Base-by-base conservation (phyloP, 352 stramenopile genomes). In the Phytophthora fragariaefolia region DNA sequence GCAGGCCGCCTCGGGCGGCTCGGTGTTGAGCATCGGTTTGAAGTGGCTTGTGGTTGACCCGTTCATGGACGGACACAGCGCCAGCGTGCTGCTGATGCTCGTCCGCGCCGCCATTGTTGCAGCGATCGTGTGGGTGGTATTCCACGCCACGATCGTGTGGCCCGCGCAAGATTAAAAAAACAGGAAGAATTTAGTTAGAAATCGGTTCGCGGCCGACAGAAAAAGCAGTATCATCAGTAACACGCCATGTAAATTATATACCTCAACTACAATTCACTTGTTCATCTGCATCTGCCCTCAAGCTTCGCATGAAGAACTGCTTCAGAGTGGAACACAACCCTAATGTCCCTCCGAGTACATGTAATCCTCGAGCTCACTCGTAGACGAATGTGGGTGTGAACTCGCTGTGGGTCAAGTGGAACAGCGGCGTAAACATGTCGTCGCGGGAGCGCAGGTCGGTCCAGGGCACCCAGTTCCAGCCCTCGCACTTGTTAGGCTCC, bases 401-500 rank as follows among this genome's bases (percentile, higher is more conserved):
- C 34, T 66, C 46, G 57, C 83, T 91, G 69, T 69, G 78, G 27
- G 79, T 87, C 52, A 91, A 72, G 59, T 95, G 85, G 17, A 77
- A 70, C 48, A 95, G 65, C 38, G 87, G 85, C 55, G 89, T 72
- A 58, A 95, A 95, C 59, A 95, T 80, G 67, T 92, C 84, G 30
- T 89, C 80, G n/a, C 71, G 69, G 32, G 70, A 36, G 26, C 76
- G 69, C 54, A 95, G 64, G 6, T 74, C 70, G n/a, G 62, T 42
- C 80, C 81, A 95, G 3, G 66, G 58, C 56, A 87, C 63, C 85
- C 87, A 95, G 42, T 60, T 59, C 87, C 87, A 95, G 48, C 85
- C 85, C 42, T 88, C 83, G 63, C 87, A 95, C 68, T 95, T 95
- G 78, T 89, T 56, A 1, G 85, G 85, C 72, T 95, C 87, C 85